Base-by-base conservation (phyloP, 2,329 filamentous ascomycete species). In the Bipolaris cookei region DNA sequence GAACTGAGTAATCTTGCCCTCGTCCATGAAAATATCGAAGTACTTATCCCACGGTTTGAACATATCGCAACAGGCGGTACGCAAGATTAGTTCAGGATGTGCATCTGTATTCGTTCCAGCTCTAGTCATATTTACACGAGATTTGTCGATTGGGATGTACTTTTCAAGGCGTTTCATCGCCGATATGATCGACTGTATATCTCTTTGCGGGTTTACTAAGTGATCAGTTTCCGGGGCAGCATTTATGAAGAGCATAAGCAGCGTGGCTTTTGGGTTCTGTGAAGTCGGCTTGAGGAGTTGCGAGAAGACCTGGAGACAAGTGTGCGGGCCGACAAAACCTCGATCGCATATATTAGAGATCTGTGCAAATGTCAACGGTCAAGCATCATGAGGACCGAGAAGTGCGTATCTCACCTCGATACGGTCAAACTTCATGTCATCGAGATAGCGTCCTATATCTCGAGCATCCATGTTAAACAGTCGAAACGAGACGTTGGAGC, bases 381-480 rank as follows among this genome's bases (percentile, higher is more conserved):
- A 30, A 10, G 3, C 5, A 16, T 13, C 6, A 11, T 13, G 14
- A 18, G 14, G 21, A 30, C 23, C 3, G 10, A 10, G 14, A 16
- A 30, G 5, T 14, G 21, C 18, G 14, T 10, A 5, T 18, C 41
- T 44, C 10, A 44, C 41, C 41, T 44, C 23, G 14, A 44, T 44
- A 30, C 41, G 41, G 7, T 44, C 41, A 30, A 44, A 30, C 41
- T 30, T 44, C 41, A 30, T 44, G 41, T 44, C 41, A 43, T 43
- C 23, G 14, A 44, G 14, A 44, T 18, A 44, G 14, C 3, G 1
- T 25, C 23, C 41, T 44, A 28, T 30, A 30, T 44, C 23, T 44
- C 11, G 41, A 13, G 41, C 41, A 44, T 44, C 41, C 23, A 44
- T 44, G 41, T 44, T 44, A 14, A 44, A 44, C 41, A 44, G 23